Conservation (phyloP, 2,329 filamentous ascomycete species). For the Xylaria sp. region DNA sequence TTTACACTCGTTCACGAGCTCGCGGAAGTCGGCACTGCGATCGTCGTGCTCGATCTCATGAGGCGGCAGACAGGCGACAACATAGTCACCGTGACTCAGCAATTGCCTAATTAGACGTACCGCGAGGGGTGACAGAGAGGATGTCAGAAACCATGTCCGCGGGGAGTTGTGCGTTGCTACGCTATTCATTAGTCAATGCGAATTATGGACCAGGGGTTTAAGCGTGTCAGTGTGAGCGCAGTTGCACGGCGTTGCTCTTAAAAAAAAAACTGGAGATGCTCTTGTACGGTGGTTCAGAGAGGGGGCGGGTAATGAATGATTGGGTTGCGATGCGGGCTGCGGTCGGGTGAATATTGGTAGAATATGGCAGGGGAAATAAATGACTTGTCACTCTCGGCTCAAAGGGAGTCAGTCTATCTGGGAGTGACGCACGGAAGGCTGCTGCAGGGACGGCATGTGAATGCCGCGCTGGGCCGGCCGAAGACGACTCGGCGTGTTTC, state of each 20-base stretch:
- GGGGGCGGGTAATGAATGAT: conserved; percentile 2
- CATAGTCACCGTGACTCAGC: conserved; percentile 90
- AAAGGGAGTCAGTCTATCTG: conserved; percentile 34
- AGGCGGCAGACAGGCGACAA: conserved; percentile 84
- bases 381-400: conserved; percentile 20
- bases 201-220: conserved; percentile 37
- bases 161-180: conserved; percentile 76
- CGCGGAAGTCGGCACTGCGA: conserved; percentile 81
- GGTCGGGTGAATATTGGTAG: conserved; percentile 20
- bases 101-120: conserved; percentile 84
- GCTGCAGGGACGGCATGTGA: conserved; percentile 59
- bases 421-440: conserved; percentile 61
- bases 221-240: conserved; percentile 3
- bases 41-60: conserved; percentile 81
- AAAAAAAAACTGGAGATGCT: conserved; percentile 8
- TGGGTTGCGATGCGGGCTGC: conserved; percentile 2
- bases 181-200: conserved; percentile 51
- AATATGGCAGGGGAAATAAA: neutral
- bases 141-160: conserved; percentile 92
- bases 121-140: conserved; percentile 84
- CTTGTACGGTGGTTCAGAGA: neutral
- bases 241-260: conserved; percentile 2
- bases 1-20: conserved; percentile 78
- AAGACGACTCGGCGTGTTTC: conserved; percentile 57
- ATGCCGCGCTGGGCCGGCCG: conserved; percentile 54